A percentile compares a stretch with the other conserved stretches of the same genome.
Conservation (phyloP, 257 asterid species). For the Capsicum baccatum region DNA sequence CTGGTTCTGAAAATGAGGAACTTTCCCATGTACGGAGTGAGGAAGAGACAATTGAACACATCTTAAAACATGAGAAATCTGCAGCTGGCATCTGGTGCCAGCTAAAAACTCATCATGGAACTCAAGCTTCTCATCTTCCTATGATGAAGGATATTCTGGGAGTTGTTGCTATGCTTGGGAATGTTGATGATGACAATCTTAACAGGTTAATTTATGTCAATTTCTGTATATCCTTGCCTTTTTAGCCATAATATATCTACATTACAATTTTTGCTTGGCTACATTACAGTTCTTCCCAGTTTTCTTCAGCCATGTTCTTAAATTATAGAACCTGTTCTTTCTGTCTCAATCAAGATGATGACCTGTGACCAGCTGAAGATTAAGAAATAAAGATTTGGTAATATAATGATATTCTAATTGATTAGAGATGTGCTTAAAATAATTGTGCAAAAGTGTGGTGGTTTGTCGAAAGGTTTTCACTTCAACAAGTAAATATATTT, state of each 20-base stretch:
- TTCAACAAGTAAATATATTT: slow-evolving; percentile 2
- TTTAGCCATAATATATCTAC: not conserved
- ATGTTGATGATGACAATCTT: slow-evolving; percentile 63
- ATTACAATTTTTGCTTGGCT: not conserved
- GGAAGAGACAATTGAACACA: slow-evolving; percentile 52
- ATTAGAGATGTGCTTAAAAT: slow-evolving; percentile 5
- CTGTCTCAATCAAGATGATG: slow-evolving; percentile 18
- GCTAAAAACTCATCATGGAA: slow-evolving; percentile 50
- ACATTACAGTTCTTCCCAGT: not conserved
- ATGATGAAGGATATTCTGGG: slow-evolving; percentile 69
- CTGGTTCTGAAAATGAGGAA: slow-evolving; percentile 41
- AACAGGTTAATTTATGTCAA: slow-evolving; percentile 63
- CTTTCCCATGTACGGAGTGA: slow-evolving; percentile 40
- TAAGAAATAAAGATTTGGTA: not conserved
- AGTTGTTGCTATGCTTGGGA: slow-evolving; percentile 76
- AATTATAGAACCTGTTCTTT: not conserved
- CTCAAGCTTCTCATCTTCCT: slow-evolving; percentile 50
- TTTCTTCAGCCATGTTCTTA: slow-evolving; percentile 10
- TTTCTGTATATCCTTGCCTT: slow-evolving; percentile 30
- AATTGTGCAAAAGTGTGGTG: not conserved
- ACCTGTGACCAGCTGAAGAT: not conserved
- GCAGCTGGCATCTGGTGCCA: slow-evolving; percentile 68
- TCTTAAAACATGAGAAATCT: slow-evolving; percentile 57
- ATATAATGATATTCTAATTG: not conserved
- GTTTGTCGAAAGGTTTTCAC: not conserved